phyloP scores from a whole-genome alignment of 345 rosid genomes.

The Zanthoxylum bungeanum region DNA sequence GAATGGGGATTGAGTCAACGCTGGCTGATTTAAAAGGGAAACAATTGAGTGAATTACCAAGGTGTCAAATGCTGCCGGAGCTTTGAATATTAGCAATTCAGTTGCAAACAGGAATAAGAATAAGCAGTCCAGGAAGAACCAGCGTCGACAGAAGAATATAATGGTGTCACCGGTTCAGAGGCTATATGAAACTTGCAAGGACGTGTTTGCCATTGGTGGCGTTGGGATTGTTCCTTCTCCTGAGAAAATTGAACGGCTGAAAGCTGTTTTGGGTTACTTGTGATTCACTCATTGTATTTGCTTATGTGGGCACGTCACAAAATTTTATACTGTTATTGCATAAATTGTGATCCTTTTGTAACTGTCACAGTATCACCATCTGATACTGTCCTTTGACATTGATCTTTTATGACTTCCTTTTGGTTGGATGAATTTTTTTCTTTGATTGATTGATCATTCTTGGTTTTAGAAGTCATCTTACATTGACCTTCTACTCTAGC shows the following conservation, averaged over 20 bases:
- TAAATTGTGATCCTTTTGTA: not conserved
- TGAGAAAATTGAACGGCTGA: constrained; percentile 54
- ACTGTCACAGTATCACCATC: too few relatives aligned
- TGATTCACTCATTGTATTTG: not conserved
- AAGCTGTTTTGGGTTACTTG: constrained; percentile 64
- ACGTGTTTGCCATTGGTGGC: constrained; percentile 52
- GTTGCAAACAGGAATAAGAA: not conserved
- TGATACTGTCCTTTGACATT: not conserved
- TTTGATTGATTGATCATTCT: too few relatives aligned
- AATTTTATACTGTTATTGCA: not conserved
- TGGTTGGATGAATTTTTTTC: too few relatives aligned
- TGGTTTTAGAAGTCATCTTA: too few relatives aligned
- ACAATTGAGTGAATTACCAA: constrained; percentile 36
- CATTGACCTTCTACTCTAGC: too few relatives aligned
- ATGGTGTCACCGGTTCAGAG: constrained; percentile 48
- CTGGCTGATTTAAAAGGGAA: constrained; percentile 36
- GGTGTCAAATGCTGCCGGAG: constrained; percentile 16
- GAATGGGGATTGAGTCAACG: constrained; percentile 66
- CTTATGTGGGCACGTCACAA: not conserved
- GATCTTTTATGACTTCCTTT: not conserved
- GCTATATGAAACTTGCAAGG: constrained; percentile 67
- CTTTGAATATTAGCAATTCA: constrained; percentile 7
- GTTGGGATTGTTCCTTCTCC: constrained; percentile 61
- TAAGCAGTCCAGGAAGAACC: constrained; percentile 33
- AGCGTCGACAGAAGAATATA: constrained; percentile 29